Conservation (phyloP, 2,329 filamentous ascomycete genomes). For the Drechmeria coniospora region DNA sequence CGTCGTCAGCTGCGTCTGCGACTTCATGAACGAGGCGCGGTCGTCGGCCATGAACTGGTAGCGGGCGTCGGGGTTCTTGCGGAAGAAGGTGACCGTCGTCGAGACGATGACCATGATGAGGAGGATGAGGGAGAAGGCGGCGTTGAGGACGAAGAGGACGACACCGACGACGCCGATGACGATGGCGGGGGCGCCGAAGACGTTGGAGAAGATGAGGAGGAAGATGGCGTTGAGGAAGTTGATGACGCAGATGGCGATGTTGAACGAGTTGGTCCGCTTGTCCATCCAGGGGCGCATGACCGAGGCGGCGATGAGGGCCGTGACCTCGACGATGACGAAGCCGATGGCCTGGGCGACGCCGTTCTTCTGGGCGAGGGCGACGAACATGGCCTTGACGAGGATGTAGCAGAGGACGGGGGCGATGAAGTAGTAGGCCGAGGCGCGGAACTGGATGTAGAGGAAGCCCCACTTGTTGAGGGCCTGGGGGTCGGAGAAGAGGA, state of each 20-base stretch:
- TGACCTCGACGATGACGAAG: conserved; percentile 69
- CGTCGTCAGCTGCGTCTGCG: conserved; percentile 59
- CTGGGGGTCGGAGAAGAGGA: conserved; percentile 89
- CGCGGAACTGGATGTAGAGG: conserved; percentile 92
- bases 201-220: conserved; percentile 71
- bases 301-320: conserved; percentile 58
- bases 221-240: conserved; percentile 89
- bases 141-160: conserved; percentile 77
- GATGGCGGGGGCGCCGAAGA: conserved; percentile 71
- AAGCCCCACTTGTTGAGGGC: conserved; percentile 97
- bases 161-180: conserved; percentile 83
- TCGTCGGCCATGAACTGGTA: conserved; percentile 97
- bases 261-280: conserved; percentile 94
- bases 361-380: conserved; percentile 61
- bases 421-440: conserved; percentile 91
- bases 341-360: conserved; percentile 65
- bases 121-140: conserved; percentile 65
- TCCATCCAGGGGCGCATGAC: conserved; percentile 94
- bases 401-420: conserved; percentile 64
- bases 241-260: conserved; percentile 77
- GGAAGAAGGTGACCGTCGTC: conserved; percentile 55
- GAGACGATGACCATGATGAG: conserved; percentile 61
- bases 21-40: conserved; percentile 94
- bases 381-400: conserved; percentile 77
- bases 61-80: conserved; percentile 85